Base-by-base conservation (phyloP, 1,284 basidiomycete species). In the Rhodotorula sp. region DNA sequence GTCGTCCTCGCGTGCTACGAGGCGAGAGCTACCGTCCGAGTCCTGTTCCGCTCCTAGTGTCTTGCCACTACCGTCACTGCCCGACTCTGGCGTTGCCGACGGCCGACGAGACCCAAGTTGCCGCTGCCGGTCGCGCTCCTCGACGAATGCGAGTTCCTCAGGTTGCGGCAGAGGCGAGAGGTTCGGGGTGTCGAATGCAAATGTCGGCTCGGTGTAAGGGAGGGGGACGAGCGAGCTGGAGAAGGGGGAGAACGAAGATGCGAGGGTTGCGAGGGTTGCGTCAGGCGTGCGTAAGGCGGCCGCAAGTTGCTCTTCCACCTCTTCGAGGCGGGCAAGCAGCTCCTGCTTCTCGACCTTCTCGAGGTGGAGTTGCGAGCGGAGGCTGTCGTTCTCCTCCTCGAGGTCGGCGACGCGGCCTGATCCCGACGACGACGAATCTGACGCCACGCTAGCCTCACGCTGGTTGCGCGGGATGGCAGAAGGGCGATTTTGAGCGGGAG, bases 1-100 rank as follows among this genome's bases (percentile, higher is more conserved):
- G 20, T 70, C 64, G 22, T 48, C 68, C 68, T 70, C 68, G 68
- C 68, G 68, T 70, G 68, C 68, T 66, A 70, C 68, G 68, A 70
- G 68, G 68, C 68, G 68, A 70, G 64, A 66, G 68, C 62, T 70
- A 59, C 53, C 64, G 46, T 44, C 39, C 39, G 39, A 44, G 39
- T 10, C 19, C 39, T 44, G 39, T 47, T 52, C 55, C 32, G 44
- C 48, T 61, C 34, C 24, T 29, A 52, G 49, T 24, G 47, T 32
- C 36, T 39, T 34, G 30, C 55, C 13, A 54, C 24, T 29, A 22
- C 39, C 49, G 39, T 11, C 34, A 36, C 55, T 34, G 55, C 13
- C 11, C 55, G 34, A 56, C 34, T 27, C 22, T 11, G 29, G 49
- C 34, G 51, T 53, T 32, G 17, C 7, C 17, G 27, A 27, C 61